Conservation (phyloP, 2,329 filamentous ascomycete genomes). For the Colletotrichum caudatum region DNA sequence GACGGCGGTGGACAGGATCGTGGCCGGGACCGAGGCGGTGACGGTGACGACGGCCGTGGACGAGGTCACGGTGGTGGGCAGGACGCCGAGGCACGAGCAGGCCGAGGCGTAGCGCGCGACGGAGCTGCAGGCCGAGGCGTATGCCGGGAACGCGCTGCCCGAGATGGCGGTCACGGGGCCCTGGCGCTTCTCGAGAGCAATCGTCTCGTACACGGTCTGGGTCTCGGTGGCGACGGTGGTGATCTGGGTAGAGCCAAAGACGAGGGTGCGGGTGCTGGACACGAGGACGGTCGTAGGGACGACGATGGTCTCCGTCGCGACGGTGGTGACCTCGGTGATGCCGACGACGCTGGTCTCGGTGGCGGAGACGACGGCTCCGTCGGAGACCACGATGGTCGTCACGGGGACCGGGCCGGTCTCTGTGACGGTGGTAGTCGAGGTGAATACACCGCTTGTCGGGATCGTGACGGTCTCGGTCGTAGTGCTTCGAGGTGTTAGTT, state of each 20-base stretch:
- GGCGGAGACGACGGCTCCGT: constrained; percentile 1
- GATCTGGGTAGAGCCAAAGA: constrained; percentile 37
- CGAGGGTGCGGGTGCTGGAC: constrained; percentile 32
- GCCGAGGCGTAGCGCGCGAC: constrained; percentile 44
- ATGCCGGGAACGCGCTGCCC: constrained; percentile 40
- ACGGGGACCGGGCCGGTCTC: constrained; percentile 18
- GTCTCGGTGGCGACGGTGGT: constrained; percentile 38
- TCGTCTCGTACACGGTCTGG: constrained; percentile 33
- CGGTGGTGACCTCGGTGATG: constrained; percentile 28
- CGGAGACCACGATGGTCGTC: constrained; percentile 28
- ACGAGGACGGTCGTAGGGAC: constrained; percentile 35
- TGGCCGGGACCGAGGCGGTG: constrained; percentile 37
- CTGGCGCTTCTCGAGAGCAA: constrained; percentile 35
- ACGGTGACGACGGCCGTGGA: constrained; percentile 29
- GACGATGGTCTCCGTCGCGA: constrained; percentile 30
- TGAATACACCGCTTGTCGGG: constrained; percentile 35
- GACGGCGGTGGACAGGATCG: constrained; percentile 32
- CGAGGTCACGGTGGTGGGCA: constrained; percentile 42
- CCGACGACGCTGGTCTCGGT: constrained; percentile 25
- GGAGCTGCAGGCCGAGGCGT: constrained; percentile 45
- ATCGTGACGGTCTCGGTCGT: constrained; percentile 30
- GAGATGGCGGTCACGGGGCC: constrained; percentile 14
- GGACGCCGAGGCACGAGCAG: constrained; percentile 46
- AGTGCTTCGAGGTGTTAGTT: constrained; percentile 23
- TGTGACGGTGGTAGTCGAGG: constrained; percentile 24